Evolutionary conservation across 345 rosid genomes (phyloP), one percentile per base, ranked within the genome.

Genomic region (Arabis hirsuta): DNA sequence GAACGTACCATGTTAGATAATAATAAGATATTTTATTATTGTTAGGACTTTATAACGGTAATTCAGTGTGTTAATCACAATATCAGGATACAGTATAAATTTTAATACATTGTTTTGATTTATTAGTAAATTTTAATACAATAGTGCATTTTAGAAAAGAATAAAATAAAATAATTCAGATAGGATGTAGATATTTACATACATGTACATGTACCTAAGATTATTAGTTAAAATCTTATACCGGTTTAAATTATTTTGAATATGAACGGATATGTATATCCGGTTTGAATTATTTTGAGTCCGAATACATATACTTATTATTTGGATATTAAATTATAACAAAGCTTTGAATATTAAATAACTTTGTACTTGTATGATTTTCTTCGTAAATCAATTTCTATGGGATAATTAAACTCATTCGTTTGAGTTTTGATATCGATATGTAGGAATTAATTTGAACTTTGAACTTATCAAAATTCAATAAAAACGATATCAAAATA

Each of bases 1-100:
- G 32, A 45, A 55, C n/a, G 14, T 73, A 36, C 5, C 41, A 72
- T 31, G 39, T 13, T 54, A 51, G 47, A 20, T 22, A 53, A 5
- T 9, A 16, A 36, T 36, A 14, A 41, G 24, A 13, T 22, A 42
- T 32, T 5, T 13, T 4, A 1, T 54, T 12, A 34, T 36, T 36
- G 11, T 9, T 61, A 27, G 24, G 47, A 36, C 46, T 57, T 47
- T 9, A 9, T 31, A 29, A 61, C 38, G 39, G 9, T 44, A 9
- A n/a, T 32, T 3, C 9, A 24, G 41, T n/a, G 9, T 56, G 29
- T 13, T 19, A 57, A 45, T 29, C 44, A 52, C 14, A 0, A 51
- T 51, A n/a, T 43, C 12, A 26, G 29, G 20, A 54, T 41, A 42
- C 10, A 27, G n/a, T 39, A 26, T n/a, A 9, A 4, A 5, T 22